Conservation (phyloP, 192 early-diverging fungal genomes). For the Podila minutissima region DNA sequence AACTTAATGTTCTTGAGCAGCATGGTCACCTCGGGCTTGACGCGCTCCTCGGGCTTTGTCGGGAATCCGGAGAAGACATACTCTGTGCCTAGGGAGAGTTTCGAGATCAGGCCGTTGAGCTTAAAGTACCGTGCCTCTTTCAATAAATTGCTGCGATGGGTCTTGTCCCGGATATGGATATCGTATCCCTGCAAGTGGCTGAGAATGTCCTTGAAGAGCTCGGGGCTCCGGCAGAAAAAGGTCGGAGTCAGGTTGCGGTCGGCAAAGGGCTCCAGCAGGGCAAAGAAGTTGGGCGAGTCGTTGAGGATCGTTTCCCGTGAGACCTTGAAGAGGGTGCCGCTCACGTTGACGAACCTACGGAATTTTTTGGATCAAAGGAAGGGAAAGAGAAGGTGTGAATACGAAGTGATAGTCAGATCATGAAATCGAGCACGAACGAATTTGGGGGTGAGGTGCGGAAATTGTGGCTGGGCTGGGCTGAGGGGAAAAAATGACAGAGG, state of each 20-base stretch:
- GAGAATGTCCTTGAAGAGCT: conserved; percentile 64
- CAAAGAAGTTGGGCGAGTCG: conserved; percentile 56
- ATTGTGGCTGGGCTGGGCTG: background rate
- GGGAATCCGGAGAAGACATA: conserved; percentile 38
- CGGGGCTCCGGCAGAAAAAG: conserved; percentile 58
- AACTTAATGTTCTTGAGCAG: conserved; percentile 35
- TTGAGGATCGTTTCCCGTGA: conserved; percentile 55
- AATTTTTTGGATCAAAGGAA: background rate
- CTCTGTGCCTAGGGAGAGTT: conserved; percentile 36
- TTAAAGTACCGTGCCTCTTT: conserved; percentile 64
- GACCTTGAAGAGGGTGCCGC: conserved; percentile 62
- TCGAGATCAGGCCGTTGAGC: conserved; percentile 36
- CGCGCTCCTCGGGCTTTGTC: conserved; percentile 30
- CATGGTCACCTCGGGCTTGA: conserved; percentile 46
- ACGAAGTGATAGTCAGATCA: background rate
- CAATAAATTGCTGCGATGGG: conserved; percentile 62
- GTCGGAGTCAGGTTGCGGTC: conserved; percentile 26
- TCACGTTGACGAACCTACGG: conserved; percentile 61
- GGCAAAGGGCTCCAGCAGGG: conserved; percentile 32
- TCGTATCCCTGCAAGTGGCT: conserved; percentile 66
- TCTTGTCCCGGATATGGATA: conserved; percentile 61
- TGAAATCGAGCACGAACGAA: background rate
- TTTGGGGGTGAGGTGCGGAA: background rate
- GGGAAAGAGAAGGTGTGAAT: background rate
- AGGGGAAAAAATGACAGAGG: background rate